Evolutionary conservation across 345 rosid genomes (phyloP).

Genomic region (Gossypium sturtianum): DNA sequence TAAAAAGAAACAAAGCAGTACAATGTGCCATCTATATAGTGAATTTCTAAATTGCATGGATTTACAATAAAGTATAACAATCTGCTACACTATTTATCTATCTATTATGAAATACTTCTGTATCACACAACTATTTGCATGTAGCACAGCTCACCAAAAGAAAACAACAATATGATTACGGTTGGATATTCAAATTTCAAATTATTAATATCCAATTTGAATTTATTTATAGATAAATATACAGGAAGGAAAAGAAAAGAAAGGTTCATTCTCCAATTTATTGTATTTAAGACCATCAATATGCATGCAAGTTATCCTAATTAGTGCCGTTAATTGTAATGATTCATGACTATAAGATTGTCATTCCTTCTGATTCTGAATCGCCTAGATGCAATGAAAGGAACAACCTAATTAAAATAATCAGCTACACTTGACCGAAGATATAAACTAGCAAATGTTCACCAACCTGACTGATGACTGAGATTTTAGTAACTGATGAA

Average conservation of each 20-base stretch:
- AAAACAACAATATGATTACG: background rate
- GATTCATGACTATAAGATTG: background rate
- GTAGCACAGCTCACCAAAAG: background rate
- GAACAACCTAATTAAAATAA: background rate
- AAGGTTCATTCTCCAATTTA: background rate
- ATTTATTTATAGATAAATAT: background rate
- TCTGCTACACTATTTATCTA: background rate
- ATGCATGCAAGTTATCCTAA: background rate
- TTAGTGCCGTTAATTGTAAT: background rate
- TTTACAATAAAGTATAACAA: background rate
- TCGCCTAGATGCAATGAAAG: conserved; percentile 7
- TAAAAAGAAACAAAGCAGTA: conserved; percentile 15
- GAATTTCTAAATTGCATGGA: background rate
- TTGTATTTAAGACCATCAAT: background rate
- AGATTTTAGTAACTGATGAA: conserved; percentile 35
- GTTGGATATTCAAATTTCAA: background rate
- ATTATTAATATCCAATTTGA: too few relatives aligned
- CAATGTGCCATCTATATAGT: background rate
- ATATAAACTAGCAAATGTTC: conserved; percentile 8
- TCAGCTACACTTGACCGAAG: background rate
- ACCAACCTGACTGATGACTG: conserved; percentile 64
- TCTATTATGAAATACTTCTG: background rate
- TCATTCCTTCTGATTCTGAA: conserved; percentile 6
- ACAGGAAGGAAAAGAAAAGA: background rate
- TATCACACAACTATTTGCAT: background rate